phyloP scores from a whole-genome alignment of 371 early-diverging fungal genomes.

The Mucor velutinosus region DNA sequence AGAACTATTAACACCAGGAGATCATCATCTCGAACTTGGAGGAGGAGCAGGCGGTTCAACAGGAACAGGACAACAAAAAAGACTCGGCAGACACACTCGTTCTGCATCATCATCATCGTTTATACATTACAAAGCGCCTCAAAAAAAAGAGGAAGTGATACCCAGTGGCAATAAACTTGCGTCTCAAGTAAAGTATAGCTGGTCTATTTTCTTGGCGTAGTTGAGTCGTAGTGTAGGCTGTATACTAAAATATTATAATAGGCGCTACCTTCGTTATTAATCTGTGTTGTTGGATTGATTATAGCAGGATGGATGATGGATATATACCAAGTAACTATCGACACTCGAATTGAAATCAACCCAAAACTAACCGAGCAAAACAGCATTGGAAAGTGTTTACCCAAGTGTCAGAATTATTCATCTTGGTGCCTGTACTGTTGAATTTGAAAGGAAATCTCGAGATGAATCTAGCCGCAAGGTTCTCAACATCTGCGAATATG shows the following conservation, averaged over 20 bases:
- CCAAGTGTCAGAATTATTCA: constrained; percentile 75
- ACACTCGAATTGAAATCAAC: not conserved
- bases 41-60: not conserved
- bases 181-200: constrained; percentile 21
- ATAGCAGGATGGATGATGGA: constrained; percentile 80
- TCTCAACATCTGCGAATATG: constrained; percentile 80
- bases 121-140: constrained; percentile 35
- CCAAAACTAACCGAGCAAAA: not conserved
- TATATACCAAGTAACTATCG: constrained; percentile 59
- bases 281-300: constrained; percentile 74
- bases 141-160: constrained; percentile 18
- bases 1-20: constrained; percentile 20
- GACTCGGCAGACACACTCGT: constrained; percentile 21
- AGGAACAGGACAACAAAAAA: not conserved
- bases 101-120: constrained; percentile 38
- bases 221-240: not conserved
- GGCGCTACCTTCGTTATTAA: constrained; percentile 75
- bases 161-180: constrained; percentile 25
- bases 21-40: constrained; percentile 7
- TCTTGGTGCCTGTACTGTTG: constrained; percentile 82
- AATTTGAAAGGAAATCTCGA: constrained; percentile 91
- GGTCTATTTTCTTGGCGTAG: not conserved
- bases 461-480: constrained; percentile 84
- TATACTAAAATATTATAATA: constrained; percentile 25
- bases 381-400: constrained; percentile 78